Base-by-base conservation (phyloP, 441 rosid species). In the Aleurites moluccanus region DNA sequence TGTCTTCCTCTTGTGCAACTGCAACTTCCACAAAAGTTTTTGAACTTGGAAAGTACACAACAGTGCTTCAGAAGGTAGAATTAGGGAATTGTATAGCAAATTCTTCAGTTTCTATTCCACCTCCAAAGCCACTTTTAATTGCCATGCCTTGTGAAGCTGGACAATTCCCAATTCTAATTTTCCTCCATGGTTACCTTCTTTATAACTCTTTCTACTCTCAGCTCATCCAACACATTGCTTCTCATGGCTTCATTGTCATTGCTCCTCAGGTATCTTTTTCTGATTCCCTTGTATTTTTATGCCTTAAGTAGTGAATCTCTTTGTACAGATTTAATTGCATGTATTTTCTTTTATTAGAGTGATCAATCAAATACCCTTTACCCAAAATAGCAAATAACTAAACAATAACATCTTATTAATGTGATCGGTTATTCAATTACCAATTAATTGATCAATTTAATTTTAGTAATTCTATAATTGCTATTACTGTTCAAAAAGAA, bases 231-330 rank as follows among this genome's bases (percentile, higher is more conserved):
- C 97, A 92, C 71, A 76, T 94, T 76, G 91, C 97, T 77, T 94
- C 97, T 71, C 92, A 92, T 87, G 98, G 98, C 70, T 94, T 89
- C 91, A 88, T 94, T 73, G 79, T 87, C 67, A 78, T 94, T 65
- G 97, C 92, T 80, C 98, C 97, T 77, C 98, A 91, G 89, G 98
- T 89, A 72, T 20, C 0, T 21, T 8, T 20, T 2, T 20, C 2
- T n/a, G 5, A 28, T 15, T 28, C 15, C 40, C 40, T 59, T 50
- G 8, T 18, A 18, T 50, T 15, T n/a, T 50, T 50, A 50, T 14
- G 21, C 1, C 56, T 14, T 50, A 50, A 4, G 18, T 18, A 5
- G 20, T 50, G 38, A 5, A 50, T n/a, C 18, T 50, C 20, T 50
- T 50, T 4, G 6, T 15, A 6, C 56, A 16, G 49, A 45, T 45